Percentiles rank a stretch among this genome's conserved stretches.
Conservation (phyloP, 2,329 filamentous ascomycete genomes). For the Arthrobotrys conoides region DNA sequence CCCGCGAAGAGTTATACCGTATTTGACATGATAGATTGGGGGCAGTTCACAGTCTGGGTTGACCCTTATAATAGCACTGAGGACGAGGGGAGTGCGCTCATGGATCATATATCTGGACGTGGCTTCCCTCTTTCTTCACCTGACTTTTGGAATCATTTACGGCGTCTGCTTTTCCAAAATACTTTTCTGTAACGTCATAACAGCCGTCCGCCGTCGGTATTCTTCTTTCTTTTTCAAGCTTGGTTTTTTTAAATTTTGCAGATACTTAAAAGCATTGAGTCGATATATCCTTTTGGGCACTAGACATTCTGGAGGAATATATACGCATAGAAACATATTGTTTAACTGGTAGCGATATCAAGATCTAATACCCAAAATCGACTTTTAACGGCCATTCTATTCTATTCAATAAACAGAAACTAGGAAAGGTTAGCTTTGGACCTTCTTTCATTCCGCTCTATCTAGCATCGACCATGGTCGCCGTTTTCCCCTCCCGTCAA, state of each 20-base stretch:
- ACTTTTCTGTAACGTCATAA: conserved; percentile 60
- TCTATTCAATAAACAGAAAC: conserved; percentile 24
- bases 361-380: conserved; percentile 10
- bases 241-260: conserved; percentile 32
- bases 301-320: conserved; percentile 42
- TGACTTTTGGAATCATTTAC: conserved; percentile 59
- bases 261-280: conserved; percentile 27
- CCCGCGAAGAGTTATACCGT: conserved; percentile 56
- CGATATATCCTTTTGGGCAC: conserved; percentile 44
- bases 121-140: conserved; percentile 60
- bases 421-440: conserved; percentile 48
- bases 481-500: conserved; percentile 35
- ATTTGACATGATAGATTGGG: conserved; percentile 59
- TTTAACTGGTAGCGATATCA: conserved; percentile 57
- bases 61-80: conserved; percentile 59
- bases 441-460: conserved; percentile 42
- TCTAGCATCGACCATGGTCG: conserved; percentile 43
- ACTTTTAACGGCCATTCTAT: conserved; percentile 40
- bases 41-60: conserved; percentile 55
- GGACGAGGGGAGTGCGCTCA: conserved; percentile 44
- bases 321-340: conserved; percentile 49
- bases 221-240: conserved; percentile 41
- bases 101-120: conserved; percentile 61
- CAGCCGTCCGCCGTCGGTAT: conserved; percentile 53
- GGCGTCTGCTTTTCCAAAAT: conserved; percentile 48